Evolutionary conservation across 441 rosid species (phyloP).

Genomic region (Adansonia grandidieri): DNA sequence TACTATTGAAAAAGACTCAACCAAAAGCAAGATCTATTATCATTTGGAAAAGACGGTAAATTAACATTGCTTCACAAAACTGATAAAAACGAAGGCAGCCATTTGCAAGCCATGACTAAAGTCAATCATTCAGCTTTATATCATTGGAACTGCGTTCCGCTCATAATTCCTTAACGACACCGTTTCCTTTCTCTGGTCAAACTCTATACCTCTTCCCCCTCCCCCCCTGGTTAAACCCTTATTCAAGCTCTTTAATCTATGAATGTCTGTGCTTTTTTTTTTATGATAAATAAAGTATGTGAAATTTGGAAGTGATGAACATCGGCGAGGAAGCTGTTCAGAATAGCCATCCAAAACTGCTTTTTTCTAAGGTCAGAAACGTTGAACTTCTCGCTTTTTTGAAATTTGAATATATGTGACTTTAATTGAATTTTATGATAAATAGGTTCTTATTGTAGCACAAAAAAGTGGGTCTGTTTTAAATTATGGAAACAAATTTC

Average conservation of each 20-base stretch:
- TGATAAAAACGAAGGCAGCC: neutral
- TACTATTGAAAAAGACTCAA: neutral
- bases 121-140: neutral
- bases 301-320: conserved; percentile 13
- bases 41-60: neutral
- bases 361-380: conserved; percentile 33
- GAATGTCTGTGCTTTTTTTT: neutral
- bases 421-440: conserved; percentile 2
- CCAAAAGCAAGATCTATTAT: neutral
- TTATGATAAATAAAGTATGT: conserved; percentile 18
- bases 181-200: neutral
- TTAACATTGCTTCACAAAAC: neutral
- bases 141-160: neutral
- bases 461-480: conserved; percentile 36
- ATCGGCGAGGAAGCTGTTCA: neutral
- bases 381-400: neutral
- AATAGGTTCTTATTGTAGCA: conserved; percentile 30
- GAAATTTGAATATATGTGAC: neutral
- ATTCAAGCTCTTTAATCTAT: neutral
- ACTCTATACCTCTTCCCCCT: neutral
- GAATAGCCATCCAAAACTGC: neutral
- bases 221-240: neutral
- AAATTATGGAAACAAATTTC: conserved; percentile 44
- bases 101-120: neutral
- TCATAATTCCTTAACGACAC: neutral